Conservation (phyloP, 495 filamentous ascomycete species). For the Aspergillus leporis region DNA sequence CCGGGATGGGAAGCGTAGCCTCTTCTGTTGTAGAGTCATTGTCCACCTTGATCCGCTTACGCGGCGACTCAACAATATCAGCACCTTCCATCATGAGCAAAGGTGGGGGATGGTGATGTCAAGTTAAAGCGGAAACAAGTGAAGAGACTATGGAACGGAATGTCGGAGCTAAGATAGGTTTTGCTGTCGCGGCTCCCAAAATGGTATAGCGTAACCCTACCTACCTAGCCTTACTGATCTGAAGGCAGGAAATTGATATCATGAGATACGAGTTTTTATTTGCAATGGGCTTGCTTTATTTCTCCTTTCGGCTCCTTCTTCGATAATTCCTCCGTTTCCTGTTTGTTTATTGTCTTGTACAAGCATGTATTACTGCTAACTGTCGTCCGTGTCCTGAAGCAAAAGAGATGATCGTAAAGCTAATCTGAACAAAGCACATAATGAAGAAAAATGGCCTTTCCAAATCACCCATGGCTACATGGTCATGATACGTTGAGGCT, state of each 20-base stretch:
- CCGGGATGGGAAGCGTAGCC: constrained; percentile 16
- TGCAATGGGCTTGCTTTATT: too few species aligned
- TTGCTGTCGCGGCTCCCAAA: constrained; percentile 5
- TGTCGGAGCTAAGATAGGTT: background rate
- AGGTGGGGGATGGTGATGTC: constrained; percentile 10
- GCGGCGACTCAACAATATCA: constrained; percentile 43
- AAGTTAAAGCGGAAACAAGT: constrained; percentile 4
- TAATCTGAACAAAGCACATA: too few species aligned
- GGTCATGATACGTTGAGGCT: too few species aligned
- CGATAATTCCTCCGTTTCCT: too few species aligned
- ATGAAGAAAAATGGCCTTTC: too few species aligned
- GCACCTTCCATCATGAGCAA: constrained; percentile 37
- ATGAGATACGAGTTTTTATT: too few species aligned
- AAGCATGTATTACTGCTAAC: too few species aligned
- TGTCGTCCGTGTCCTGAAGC: too few species aligned
- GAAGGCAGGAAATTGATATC: background rate
- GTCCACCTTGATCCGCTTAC: constrained; percentile 46
- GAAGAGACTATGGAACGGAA: background rate
- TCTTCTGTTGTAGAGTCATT: constrained; percentile 22
- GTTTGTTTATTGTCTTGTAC: too few species aligned
- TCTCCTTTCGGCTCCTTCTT: too few species aligned
- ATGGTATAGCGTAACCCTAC: constrained; percentile 14
- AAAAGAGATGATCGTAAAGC: too few species aligned
- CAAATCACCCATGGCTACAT: too few species aligned
- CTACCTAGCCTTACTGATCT: constrained; percentile 9